A percentile compares a stretch with the other conserved stretches of the same genome.
phyloP scores from a whole-genome alignment of 768 basidiomycete genomes.

The Trametopsis cervina region DNA sequence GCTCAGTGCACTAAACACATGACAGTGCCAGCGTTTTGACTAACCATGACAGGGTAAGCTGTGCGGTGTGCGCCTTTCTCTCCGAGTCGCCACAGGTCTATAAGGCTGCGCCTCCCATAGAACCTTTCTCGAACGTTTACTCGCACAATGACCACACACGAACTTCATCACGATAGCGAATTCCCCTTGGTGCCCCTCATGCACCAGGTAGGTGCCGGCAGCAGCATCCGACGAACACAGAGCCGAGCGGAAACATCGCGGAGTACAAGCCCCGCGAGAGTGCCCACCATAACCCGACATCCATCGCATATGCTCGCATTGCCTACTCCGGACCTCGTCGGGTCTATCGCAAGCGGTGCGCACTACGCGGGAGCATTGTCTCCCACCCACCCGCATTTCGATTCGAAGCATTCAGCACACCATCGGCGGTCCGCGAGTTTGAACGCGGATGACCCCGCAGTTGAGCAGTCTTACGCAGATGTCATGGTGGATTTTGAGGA shows the following conservation, averaged over 20 bases:
- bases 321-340: slow-evolving; percentile 44
- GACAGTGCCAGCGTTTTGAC: no score
- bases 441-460: slow-evolving; percentile 10
- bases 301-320: slow-evolving; percentile 18
- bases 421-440: slow-evolving; percentile 7
- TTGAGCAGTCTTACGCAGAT: slow-evolving; percentile 28
- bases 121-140: no score
- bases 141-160: no score
- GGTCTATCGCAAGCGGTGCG: slow-evolving; percentile 53
- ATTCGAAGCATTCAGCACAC: slow-evolving; percentile 4
- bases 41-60: no score
- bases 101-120: no score
- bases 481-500: slow-evolving; percentile 53
- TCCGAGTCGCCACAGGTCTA: no score
- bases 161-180: no score
- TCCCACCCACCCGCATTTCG: neutral
- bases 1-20: no score
- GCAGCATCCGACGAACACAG: no score
- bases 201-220: no score
- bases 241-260: neutral
- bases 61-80: no score
- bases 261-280: neutral
- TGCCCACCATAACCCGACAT: slow-evolving; percentile 11
- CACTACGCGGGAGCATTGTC: slow-evolving; percentile 47
- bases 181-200: no score